Evolutionary conservation across 2,329 filamentous ascomycete genomes (phyloP).

Genomic region (Xylaria sp.): DNA sequence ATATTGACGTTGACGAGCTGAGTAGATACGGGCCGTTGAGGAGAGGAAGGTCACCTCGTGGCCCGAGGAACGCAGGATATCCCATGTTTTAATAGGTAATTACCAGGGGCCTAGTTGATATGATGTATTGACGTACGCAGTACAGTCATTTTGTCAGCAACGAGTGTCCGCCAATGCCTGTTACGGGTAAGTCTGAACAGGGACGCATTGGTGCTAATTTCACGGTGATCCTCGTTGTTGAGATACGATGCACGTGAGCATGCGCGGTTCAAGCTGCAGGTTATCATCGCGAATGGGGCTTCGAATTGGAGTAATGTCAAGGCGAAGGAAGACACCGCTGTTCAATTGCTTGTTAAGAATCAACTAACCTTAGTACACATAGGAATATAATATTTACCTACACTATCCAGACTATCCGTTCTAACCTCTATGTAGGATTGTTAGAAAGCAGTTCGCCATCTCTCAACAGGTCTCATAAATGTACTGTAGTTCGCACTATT

Average conservation of each 20-base stretch:
- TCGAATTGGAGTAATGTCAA: slow-evolving; percentile 15
- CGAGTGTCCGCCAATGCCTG: slow-evolving; percentile 7
- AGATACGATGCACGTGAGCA: slow-evolving; percentile 27
- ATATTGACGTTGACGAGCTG: slow-evolving; percentile 17
- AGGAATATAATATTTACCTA: neutral
- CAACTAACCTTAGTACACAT: neutral
- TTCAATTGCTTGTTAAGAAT: neutral
- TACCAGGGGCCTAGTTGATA: neutral
- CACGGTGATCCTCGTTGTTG: slow-evolving; percentile 21
- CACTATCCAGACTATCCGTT: neutral
- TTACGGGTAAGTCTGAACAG: slow-evolving; percentile 23
- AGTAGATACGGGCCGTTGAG: slow-evolving; percentile 1
- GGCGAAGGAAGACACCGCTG: neutral
- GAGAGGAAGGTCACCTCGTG: slow-evolving; percentile 9
- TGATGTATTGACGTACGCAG: neutral
- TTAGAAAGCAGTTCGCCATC: neutral
- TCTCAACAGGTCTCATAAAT: neutral
- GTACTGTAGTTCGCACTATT: neutral
- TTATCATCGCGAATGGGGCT: slow-evolving; percentile 16
- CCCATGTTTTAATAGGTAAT: slow-evolving; percentile 20
- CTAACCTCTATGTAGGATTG: neutral
- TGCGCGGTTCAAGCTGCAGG: slow-evolving; percentile 14
- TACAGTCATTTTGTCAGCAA: slow-evolving; percentile 29
- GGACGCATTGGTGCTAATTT: slow-evolving; percentile 27
- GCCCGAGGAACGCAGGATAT: slow-evolving; percentile 12